Percentiles rank a stretch among this genome's conserved stretches.
These are phyloP conservation scores for Collybia sordida DNA, from an alignment of 768 basidiomycete genomes.

Conservation along the genomic window DNA sequence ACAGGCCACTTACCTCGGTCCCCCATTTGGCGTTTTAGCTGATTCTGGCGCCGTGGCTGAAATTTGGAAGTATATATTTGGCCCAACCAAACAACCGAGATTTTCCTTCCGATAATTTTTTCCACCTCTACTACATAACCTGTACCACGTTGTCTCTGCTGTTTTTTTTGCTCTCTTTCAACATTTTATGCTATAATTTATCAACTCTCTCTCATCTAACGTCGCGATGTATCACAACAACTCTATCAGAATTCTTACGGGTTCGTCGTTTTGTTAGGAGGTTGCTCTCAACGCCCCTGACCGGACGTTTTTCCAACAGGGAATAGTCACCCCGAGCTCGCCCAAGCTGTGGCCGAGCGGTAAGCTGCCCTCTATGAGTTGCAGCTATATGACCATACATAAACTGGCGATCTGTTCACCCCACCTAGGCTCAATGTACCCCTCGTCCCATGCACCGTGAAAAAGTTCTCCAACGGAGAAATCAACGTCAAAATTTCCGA, in stretches of 20 bases:
- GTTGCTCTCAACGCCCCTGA: conserved; percentile 9
- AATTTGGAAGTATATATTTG: conserved; percentile 42
- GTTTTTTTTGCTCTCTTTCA: conserved; percentile 35
- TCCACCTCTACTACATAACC: conserved; percentile 24
- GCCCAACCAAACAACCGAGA: conserved; percentile 29
- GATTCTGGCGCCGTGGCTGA: conserved; percentile 38
- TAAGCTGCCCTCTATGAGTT: conserved; percentile 63
- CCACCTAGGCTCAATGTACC: conserved; percentile 80
- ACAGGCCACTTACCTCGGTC: no score
- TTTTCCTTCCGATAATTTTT: conserved; percentile 30
- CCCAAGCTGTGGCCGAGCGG: conserved; percentile 94
- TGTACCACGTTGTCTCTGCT: conserved; percentile 26
- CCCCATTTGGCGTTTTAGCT: not conserved
- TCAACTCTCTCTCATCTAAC: conserved; percentile 8
- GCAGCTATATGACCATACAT: conserved; percentile 40
- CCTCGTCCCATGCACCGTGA: conserved; percentile 81
- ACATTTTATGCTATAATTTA: conserved; percentile 30
- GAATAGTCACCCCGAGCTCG: conserved; percentile 98
- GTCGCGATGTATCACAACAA: conserved; percentile 76
- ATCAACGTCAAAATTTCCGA: conserved; percentile 94
- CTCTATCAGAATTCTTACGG: conserved; percentile 73
- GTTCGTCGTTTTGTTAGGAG: conserved; percentile 35
- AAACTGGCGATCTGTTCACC: conserved; percentile 49
- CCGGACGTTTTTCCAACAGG: conserved; percentile 49
- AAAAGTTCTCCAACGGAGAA: conserved; percentile 94